Base-by-base conservation (phyloP, 75 land plant genomes). In the Selaginella tamariscina region DNA sequence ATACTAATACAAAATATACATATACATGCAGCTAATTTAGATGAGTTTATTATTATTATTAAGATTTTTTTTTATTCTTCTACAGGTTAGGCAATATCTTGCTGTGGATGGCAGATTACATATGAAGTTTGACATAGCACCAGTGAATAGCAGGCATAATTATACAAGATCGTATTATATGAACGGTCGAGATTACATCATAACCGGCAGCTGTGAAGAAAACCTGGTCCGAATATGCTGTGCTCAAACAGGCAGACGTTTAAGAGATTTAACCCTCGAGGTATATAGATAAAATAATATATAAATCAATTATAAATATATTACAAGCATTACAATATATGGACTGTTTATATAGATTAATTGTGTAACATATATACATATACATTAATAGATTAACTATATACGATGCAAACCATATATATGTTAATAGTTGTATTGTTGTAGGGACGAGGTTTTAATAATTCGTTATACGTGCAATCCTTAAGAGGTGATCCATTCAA, bases 171-270 rank as follows among this genome's bases (percentile, higher is more conserved):
- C 93, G 32, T 88, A 88, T 56, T 88, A 88, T 75, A 80, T 88
- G 83, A 88, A 84, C 73, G 89, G 89, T 30, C 77, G 85, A 55
- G 93, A 88, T 63, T 88, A 88, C 68, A 80, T 88, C 62, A 82
- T 88, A 31, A 85, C 83, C 70, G 93, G 93, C 27, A 88, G 93
- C 76, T 88, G 89, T 69, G 93, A 88, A 70, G 89, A 88, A 76
- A 82, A 84, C 70, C 80, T 83, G 2, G 85, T 86, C 33, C 89
- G 86, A 33, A 73, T 88, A 54, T 86, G 78, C 65, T 83, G 89
- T 86, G 81, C 93, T 73, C 86, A 80, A 71, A 86, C 89, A 69
- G 93, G 93, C 30, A 78, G 93, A 64, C 81, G 85, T 39, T 79
- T 88, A 39, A 74, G 80, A 71, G 93, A 88, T 73, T 33, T 88